A percentile compares a stretch with the other conserved stretches of the same genome.
phyloP scores from a whole-genome alignment of 2,329 filamentous ascomycete species.

The Cryphonectria nitschkei region DNA sequence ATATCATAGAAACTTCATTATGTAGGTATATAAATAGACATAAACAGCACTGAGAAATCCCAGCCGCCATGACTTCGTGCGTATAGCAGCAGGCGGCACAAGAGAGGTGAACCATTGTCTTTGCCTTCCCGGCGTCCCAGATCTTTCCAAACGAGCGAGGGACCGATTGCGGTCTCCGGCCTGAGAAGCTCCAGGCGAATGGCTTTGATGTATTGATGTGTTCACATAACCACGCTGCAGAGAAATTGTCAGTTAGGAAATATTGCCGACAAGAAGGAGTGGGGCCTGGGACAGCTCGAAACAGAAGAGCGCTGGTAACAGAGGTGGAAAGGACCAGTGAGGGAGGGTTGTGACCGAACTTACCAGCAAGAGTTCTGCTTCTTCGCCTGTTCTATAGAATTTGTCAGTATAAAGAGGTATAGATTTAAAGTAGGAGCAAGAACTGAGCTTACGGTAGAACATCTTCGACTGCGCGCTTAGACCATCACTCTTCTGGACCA shows the following conservation, averaged over 20 bases:
- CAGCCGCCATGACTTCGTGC: constrained; percentile 14
- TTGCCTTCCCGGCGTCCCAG: not conserved
- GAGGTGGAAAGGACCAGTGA: not conserved
- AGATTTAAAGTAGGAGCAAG: not conserved
- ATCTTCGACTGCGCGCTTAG: constrained; percentile 93
- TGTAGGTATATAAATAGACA: constrained; percentile 18
- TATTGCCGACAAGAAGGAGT: not conserved
- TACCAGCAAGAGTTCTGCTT: constrained; percentile 78
- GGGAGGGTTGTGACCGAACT: not conserved
- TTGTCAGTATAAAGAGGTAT: not conserved
- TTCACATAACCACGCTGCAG: constrained; percentile 28
- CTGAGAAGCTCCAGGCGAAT: not conserved
- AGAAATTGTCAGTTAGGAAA: not conserved
- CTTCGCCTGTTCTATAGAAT: constrained; percentile 64
- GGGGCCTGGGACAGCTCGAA: not conserved
- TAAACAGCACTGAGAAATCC: constrained; percentile 6
- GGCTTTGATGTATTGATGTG: not conserved
- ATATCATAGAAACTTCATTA: constrained; percentile 4
- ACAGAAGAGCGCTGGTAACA: not conserved
- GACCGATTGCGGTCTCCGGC: not conserved
- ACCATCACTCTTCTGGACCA: constrained; percentile 91
- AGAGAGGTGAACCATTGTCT: not conserved
- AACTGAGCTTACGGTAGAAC: constrained; percentile 76
- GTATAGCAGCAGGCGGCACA: constrained; percentile 3
- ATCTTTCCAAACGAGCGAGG: constrained; percentile 8